phyloP scores from a whole-genome alignment of 768 basidiomycete species.

The Leccinum rimulosum region DNA sequence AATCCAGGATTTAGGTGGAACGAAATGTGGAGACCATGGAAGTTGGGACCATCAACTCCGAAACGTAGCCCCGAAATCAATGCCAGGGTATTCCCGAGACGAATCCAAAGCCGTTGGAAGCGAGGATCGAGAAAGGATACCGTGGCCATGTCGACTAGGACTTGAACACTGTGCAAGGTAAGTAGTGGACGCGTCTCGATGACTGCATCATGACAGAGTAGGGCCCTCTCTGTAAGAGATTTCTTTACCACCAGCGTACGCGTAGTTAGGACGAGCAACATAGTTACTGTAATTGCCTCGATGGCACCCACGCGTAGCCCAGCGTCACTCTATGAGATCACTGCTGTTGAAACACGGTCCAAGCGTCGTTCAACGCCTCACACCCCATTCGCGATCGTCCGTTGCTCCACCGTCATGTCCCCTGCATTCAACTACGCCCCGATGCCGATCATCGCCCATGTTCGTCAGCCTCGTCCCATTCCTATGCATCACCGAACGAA shows the following conservation, averaged over 20 bases:
- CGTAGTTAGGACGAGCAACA: too few species aligned
- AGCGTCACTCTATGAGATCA: too few species aligned
- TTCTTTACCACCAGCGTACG: too few species aligned
- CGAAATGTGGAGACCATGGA: not conserved
- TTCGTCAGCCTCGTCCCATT: not conserved
- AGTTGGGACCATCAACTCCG: slow-evolving; percentile 38
- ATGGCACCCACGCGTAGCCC: too few species aligned
- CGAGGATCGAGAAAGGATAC: slow-evolving; percentile 1
- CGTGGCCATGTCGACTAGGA: slow-evolving; percentile 66
- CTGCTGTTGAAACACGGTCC: too few species aligned
- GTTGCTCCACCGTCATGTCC: slow-evolving; percentile 88
- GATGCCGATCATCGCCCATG: too few species aligned
- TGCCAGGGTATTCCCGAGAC: slow-evolving; percentile 38
- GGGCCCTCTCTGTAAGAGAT: too few species aligned
- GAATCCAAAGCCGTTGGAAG: slow-evolving; percentile 53
- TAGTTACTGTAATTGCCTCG: too few species aligned
- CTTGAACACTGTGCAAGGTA: slow-evolving; percentile 49
- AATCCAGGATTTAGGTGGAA: not conserved
- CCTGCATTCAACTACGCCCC: slow-evolving; percentile 39
- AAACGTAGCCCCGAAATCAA: slow-evolving; percentile 55
- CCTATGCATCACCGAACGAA: too few species aligned
- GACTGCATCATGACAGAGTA: too few species aligned
- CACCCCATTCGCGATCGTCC: slow-evolving; percentile 92
- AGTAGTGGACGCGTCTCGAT: slow-evolving; percentile 37
- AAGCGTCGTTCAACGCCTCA: slow-evolving; percentile 47